Base-by-base conservation (phyloP, 2,329 filamentous ascomycete species). In the Metarhizium album region DNA sequence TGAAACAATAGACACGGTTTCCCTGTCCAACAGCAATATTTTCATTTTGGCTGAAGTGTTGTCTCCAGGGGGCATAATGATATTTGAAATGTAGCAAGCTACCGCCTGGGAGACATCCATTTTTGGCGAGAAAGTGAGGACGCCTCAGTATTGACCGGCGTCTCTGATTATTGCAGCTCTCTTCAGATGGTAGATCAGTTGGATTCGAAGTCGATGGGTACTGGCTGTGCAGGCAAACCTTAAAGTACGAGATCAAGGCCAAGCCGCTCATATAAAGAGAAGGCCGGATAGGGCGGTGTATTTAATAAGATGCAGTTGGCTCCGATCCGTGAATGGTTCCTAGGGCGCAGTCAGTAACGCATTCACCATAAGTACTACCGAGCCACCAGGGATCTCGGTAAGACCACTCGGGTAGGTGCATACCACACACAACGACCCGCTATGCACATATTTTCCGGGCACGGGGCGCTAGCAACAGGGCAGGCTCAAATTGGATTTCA, bases 41-140 rank as follows among this genome's bases (percentile, higher is more conserved):
- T 98, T 98, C 93, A 98, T 98, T 75, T 96, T 97, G 42, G 87
- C 80, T 22, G 87, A 84, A 47, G 81, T 75, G 63, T 74, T 76
- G 70, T 95, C 90, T 63, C 87, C 87, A 20, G 61, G 57, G 43
- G 67, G 62, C 58, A 88, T 86, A 67, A 97, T 84, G 82, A 98
- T 95, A 79, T 90, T 95, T 67, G 85, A 86, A 76, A 98, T 86
- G 75, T 98, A 98, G 71, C 89, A 87, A 61, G 90, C 86, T 64
- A 96, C 84, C 59, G 90, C 88, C 67, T 94, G 86, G 55, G 94
- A 87, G 62, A 97, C 83, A 66, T 98, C 93, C 93, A 98, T 98
- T 13, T 42, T 46, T 31, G 22, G 7, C 40, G 23, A 42, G 23
- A 14, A 29, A 6, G 13, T 14, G 22, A 14, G 33, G 47, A 45